Evolutionary conservation across 1,284 basidiomycete species (phyloP).

Genomic region (Irpex sp.): DNA sequence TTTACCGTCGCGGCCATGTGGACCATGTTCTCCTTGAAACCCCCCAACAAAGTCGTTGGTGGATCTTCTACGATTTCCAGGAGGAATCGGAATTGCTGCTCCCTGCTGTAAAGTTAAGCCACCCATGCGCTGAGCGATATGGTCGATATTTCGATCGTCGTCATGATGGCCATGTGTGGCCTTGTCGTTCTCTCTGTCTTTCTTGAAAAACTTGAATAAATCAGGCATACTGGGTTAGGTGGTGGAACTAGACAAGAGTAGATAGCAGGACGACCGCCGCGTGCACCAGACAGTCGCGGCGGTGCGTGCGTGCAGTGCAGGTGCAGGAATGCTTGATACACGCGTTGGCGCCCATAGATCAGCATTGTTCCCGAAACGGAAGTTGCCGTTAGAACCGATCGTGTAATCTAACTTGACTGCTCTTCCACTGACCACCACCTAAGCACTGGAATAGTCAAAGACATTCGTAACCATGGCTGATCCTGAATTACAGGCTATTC

Average conservation of each 20-base stretch:
- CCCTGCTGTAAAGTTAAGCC: not conserved
- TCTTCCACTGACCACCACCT: not conserved
- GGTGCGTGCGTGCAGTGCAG: not conserved
- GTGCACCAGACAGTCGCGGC: not conserved
- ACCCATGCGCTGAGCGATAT: not conserved
- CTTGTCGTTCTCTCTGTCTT: not conserved
- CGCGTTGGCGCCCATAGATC: not conserved
- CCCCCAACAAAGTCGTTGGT: not conserved
- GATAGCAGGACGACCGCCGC: not conserved
- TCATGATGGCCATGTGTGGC: not conserved
- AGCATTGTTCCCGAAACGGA: not conserved
- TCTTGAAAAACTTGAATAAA: not conserved
- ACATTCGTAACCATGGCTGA: constrained; percentile 28
- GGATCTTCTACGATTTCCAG: not conserved
- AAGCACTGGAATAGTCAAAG: not conserved
- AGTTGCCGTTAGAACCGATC: not conserved
- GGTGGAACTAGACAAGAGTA: not conserved
- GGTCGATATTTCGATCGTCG: not conserved
- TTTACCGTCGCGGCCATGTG: not conserved
- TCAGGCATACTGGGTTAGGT: not conserved
- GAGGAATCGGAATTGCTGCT: not conserved
- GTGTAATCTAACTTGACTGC: not conserved
- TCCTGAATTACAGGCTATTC: constrained; percentile 40
- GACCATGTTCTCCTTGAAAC: not conserved
- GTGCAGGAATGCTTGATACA: not conserved